Conservation (phyloP, 1,284 basidiomycete species). For the Cryptococcus sp. region DNA sequence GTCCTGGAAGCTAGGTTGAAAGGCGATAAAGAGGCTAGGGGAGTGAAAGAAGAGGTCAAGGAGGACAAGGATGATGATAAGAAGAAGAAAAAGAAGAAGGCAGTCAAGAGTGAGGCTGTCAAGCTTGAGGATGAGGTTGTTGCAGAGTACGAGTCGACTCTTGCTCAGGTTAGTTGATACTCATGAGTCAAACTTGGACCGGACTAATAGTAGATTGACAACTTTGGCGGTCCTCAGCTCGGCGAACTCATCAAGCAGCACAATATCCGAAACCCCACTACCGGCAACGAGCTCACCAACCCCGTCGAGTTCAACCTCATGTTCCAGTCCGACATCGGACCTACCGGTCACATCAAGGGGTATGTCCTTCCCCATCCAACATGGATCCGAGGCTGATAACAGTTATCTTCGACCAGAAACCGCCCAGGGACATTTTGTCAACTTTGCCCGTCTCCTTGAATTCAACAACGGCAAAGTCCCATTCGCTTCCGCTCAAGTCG, state of each 20-base stretch:
- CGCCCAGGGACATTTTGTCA: conserved; percentile 98
- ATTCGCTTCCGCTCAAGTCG: conserved; percentile 96
- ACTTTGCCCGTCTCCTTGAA: conserved; percentile 93
- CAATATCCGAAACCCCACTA: conserved; percentile 85
- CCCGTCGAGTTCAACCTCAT: conserved; percentile 98
- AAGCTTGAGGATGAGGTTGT: conserved; percentile 73
- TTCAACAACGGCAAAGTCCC: conserved; percentile 97
- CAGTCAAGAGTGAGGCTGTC: conserved; percentile 68
- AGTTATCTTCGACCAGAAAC: conserved; percentile 97
- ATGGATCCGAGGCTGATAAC: not conserved
- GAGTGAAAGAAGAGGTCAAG: conserved; percentile 54
- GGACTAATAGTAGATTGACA: conserved; percentile 69
- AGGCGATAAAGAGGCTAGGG: conserved; percentile 89
- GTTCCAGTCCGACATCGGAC: conserved; percentile 96
- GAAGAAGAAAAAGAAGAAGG: conserved; percentile 80
- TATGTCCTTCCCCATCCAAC: conserved; percentile 48
- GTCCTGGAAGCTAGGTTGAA: conserved; percentile 87
- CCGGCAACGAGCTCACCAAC: conserved; percentile 84
- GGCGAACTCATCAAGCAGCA: conserved; percentile 81
- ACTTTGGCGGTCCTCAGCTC: conserved; percentile 84
- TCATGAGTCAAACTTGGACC: not conserved
- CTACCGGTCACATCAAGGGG: conserved; percentile 95
- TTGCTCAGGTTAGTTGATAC: conserved; percentile 68
- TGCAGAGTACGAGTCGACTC: conserved; percentile 70
- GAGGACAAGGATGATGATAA: conserved; percentile 63